Percentiles rank a stretch among this genome's conserved stretches.
These are phyloP conservation scores for Helicostylum pulchrum DNA, from an alignment of 192 early-diverging fungal genomes.

Conservation along the genomic window DNA sequence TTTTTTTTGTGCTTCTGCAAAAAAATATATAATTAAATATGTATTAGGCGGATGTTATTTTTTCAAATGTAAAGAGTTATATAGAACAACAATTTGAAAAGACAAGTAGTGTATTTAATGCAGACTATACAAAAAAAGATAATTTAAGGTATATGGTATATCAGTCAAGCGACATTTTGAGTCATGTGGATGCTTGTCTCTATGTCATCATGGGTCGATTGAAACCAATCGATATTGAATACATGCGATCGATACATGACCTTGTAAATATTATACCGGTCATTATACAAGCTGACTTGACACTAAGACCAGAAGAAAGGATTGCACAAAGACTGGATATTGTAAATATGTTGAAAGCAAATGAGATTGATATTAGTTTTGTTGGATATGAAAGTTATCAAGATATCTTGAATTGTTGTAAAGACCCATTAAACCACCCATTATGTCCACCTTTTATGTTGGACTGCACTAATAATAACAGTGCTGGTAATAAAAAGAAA, in stretches of 20 bases:
- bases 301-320: slow-evolving; percentile 45
- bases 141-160: slow-evolving; percentile 3
- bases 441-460: background rate
- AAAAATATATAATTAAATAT: too few relatives aligned
- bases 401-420: slow-evolving; percentile 29
- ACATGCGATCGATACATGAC: slow-evolving; percentile 53
- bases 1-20: too few relatives aligned
- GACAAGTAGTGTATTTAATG: slow-evolving; percentile 24
- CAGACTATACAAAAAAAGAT: slow-evolving; percentile 14
- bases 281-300: slow-evolving; percentile 60
- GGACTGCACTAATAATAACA: background rate
- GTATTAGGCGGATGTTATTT: slow-evolving; percentile 25
- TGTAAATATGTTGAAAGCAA: slow-evolving; percentile 45
- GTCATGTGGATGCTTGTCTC: slow-evolving; percentile 48
- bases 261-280: slow-evolving; percentile 65
- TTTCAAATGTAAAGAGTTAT: slow-evolving; percentile 22
- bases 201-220: slow-evolving; percentile 53
- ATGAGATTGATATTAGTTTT: slow-evolving; percentile 56
- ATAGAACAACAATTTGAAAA: slow-evolving; percentile 32
- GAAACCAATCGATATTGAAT: slow-evolving; percentile 74
- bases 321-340: slow-evolving; percentile 51
- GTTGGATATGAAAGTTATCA: slow-evolving; percentile 50
- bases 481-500: slow-evolving; percentile 23
- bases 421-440: slow-evolving; percentile 48
- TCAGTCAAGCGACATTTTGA: slow-evolving; percentile 12